Conservation (phyloP, 768 basidiomycete genomes). For the Amanita subjunquillea region DNA sequence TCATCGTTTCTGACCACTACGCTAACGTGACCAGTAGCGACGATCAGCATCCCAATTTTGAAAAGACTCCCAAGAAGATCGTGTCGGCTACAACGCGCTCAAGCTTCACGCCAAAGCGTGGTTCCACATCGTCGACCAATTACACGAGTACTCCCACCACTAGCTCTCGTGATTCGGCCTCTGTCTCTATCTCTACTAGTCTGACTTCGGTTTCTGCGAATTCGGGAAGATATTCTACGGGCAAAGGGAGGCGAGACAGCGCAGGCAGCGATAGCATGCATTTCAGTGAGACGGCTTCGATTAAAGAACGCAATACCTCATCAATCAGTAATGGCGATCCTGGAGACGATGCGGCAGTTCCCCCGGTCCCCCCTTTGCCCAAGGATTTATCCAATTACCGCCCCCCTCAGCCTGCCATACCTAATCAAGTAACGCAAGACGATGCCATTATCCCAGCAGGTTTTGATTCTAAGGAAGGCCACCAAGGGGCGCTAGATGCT, state of each 20-base stretch:
- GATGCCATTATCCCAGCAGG: slow-evolving; percentile 31
- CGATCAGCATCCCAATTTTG: slow-evolving; percentile 38
- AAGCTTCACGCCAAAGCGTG: slow-evolving; percentile 78
- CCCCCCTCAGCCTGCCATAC: slow-evolving; percentile 54
- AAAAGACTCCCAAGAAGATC: slow-evolving; percentile 64
- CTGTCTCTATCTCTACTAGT: slow-evolving; percentile 69
- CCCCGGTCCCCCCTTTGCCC: slow-evolving; percentile 87
- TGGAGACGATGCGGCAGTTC: slow-evolving; percentile 59
- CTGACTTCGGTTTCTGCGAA: slow-evolving; percentile 65
- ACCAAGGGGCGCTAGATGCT: slow-evolving; percentile 14
- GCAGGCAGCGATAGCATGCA: slow-evolving; percentile 78
- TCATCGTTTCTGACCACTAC: slow-evolving; percentile 31
- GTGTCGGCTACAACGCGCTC: slow-evolving; percentile 46
- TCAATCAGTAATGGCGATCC: slow-evolving; percentile 50
- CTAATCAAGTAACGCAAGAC: slow-evolving; percentile 31
- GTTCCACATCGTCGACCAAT: slow-evolving; percentile 82
- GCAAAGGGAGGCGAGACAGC: slow-evolving; percentile 68
- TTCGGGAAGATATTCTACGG: slow-evolving; percentile 63
- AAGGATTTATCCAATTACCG: slow-evolving; percentile 79
- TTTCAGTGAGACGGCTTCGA: slow-evolving; percentile 50
- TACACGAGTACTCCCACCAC: slow-evolving; percentile 68
- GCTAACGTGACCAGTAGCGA: slow-evolving; percentile 46
- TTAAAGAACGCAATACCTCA: slow-evolving; percentile 61
- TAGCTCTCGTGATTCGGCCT: slow-evolving; percentile 84
- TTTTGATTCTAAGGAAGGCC: slow-evolving; percentile 38